These are phyloP conservation scores for Termitomyces sp. DNA, from an alignment of 768 basidiomycete genomes.

Conservation along the genomic window DNA sequence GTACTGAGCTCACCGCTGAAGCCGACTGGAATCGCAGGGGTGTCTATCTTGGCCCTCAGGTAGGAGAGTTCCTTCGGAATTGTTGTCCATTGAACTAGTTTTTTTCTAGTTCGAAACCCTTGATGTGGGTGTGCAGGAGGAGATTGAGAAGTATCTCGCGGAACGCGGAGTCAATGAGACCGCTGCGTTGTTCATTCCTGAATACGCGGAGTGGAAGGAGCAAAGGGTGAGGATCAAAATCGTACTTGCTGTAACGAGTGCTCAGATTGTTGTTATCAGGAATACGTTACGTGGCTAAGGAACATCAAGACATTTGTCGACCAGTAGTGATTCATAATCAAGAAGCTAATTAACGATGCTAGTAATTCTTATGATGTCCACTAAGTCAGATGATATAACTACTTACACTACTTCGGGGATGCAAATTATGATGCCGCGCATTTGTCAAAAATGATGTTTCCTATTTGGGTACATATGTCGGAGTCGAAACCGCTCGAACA, in stretches of 20 bases:
- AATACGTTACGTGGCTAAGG: conserved; percentile 87
- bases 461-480: background rate
- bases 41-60: conserved; percentile 88
- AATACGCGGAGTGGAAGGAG: conserved; percentile 87
- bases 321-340: conserved; percentile 25
- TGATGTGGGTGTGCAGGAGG: conserved; percentile 81
- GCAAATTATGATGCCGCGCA: background rate
- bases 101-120: conserved; percentile 76
- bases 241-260: background rate
- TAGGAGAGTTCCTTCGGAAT: conserved; percentile 21
- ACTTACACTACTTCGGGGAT: background rate
- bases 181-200: conserved; percentile 82
- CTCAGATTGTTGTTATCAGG: conserved; percentile 38
- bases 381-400: conserved; percentile 6
- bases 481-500: conserved; percentile 13
- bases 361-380: background rate
- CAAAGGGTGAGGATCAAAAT: conserved; percentile 60
- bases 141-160: conserved; percentile 84
- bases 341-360: conserved; percentile 7
- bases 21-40: conserved; percentile 93
- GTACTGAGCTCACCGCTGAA: conserved; percentile 76
- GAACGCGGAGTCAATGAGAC: conserved; percentile 86
- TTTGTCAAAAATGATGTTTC: conserved; percentile 7
- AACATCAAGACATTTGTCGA: conserved; percentile 83
- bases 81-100: background rate